Evolutionary conservation across 495 filamentous ascomycete genomes (phyloP), one percentile per base, ranked within the genome.

Genomic region (Saxophila tyrrhenica): DNA sequence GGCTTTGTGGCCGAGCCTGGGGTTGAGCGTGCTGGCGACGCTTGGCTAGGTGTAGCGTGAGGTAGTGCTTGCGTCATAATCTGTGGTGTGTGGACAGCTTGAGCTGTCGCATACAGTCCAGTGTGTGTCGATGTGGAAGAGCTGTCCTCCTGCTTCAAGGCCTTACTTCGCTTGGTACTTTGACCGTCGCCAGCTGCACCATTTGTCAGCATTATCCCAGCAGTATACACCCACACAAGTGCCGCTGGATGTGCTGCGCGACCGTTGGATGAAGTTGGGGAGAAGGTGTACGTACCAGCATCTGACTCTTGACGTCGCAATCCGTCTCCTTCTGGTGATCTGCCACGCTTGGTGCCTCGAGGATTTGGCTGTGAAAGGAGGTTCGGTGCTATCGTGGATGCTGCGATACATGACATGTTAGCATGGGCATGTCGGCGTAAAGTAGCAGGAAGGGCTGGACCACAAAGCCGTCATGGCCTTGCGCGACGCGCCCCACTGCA

Each of bases 321-420:
- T 64, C 78, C 80, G 65, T 83, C 82, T 61, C 75, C 75, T 61
- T 94, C 87, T 62, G 89, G 90, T 50, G 92, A 95, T 54, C 89
- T 88, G 79, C 87, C 92, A 71, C 92, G 82, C 75, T 97, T 98
- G 66, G 87, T 69, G 57, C 89, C 89, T 67, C 92, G 83, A 59
- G 88, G 80, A 56, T 66, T 76, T 48, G 68, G 67, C 63, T 76
- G 75, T 32, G 50, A 39, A 25, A 58, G 49, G 45, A 63, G 54
- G 47, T 53, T 57, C n/a, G 48, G 58, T 39, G 58, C 51, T 11
- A 56, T 64, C 23, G 55, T 62, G 23, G 45, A 55, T 19, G 57
- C 55, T 50, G 50, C 35, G 32, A 16, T 8, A 23, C 41, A 25
- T 2, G 22, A 25, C 17, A 16, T 17, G 39, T 54, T 32, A 42